Evolutionary conservation across 148 eudicot species (phyloP), one percentile per base, ranked within the genome.

Genomic region (Diospyros lotus): DNA sequence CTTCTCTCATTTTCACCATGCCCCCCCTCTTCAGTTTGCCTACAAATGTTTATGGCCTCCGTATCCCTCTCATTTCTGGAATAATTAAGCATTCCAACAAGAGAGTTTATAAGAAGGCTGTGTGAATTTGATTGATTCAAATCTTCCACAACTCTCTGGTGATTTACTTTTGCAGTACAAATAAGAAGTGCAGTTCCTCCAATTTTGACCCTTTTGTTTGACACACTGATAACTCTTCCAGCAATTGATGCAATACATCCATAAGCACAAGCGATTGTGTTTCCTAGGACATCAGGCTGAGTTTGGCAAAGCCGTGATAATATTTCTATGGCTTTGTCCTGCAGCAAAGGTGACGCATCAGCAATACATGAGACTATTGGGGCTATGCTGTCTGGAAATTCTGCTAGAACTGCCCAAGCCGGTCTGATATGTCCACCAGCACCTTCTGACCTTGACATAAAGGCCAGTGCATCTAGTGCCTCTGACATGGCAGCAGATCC

Each of bases 101-200:
- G 90, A 80, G 97, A 90, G 78, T 83, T 92, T 69, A 90, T 91
- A 78, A 95, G 87, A 76, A 79, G 77, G 39, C 80, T 61, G 69
- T 86, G 76, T 9, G 85, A 77, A 59, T 79, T 80, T 14, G 90
- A 89, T 63, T 80, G 89, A 83, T 80, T 83, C 72, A 95, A 78
- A 78, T 93, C 90, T 78, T 92, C 93, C 76, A 86, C 73, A 45
- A 88, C 76, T 76, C 85, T 92, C 72, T 85, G 89, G 68, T 79
- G 88, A 85, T 84, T 89, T 56, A 88, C 93, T 87, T 83, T 87
- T 55, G 94, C 89, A 71, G 93, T 89, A 83, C 99, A 92, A 53
- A 87, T 79, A 75, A 95, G 93, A 77, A 95, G 97, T 11, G 97
- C 92, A 70, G 90, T 81, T 75, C 99, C 99, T 71, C 99, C 96